Evolutionary conservation across 192 early-diverging fungal species (phyloP), one percentile per base, ranked within the genome.

Genomic region (Kickxella alabastrina): DNA sequence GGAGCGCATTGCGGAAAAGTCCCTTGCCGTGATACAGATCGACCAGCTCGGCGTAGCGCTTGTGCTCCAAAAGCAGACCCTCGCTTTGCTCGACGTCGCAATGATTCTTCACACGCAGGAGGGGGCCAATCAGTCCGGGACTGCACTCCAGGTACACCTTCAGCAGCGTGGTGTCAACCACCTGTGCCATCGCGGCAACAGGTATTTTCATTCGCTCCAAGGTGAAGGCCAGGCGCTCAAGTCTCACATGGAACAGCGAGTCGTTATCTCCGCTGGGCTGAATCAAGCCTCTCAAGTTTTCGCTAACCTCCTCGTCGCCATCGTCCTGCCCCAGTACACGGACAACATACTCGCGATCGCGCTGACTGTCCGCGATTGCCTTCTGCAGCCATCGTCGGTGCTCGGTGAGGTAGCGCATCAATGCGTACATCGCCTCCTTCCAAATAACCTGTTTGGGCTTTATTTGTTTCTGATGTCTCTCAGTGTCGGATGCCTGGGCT

Each of bases 21-120:
- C 87, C 88, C 59, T 93, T 94, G 51, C 87, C 87, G 36, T 89
- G 80, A 66, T 97, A 99, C 41, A 99, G 78, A 52, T 95, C 94
- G n/a, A 96, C 86, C 12, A 99, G 67, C 68, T 95, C 94, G 26
- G 72, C 62, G 53, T 85, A 86, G 74, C 91, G 92, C 78, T 84
- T 80, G 50, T 82, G 78, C 26, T 87, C 81, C 25, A 86, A 65
- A 56, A 99, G 75, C 14, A 97, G 72, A 26, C 59, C 78, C 61
- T 95, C 94, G 39, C 84, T 83, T 42, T 88, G 84, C 53, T 89
- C 81, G 2, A 95, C 79, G 59, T 94, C 87, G 62, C 94, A 97
- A 32, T 66, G 29, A 66, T 87, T 84, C 57, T 95, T 96, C 0
- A 97, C 89, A 21, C 94, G 82, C 39, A 99, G 68, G n/a, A 99